Evolutionary conservation across 176 grass and related monocot genomes (phyloP), one percentile per base, ranked within the genome.

Genomic region (Aegilops bicornis): DNA sequence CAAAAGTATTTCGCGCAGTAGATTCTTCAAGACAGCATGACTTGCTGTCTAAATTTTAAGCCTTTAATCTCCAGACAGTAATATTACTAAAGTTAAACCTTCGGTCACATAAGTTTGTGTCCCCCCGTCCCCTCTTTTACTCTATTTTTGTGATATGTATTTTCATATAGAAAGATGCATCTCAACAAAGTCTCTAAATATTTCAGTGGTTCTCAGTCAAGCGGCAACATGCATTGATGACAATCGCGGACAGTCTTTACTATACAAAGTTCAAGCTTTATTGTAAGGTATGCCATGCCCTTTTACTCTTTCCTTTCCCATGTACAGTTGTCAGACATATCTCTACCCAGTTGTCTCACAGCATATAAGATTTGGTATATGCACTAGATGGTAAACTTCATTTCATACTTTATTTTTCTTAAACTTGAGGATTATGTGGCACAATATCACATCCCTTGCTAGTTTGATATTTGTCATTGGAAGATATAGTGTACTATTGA

Each of bases 151-250:
- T 61, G 2, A 27, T 74, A 63, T 25, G 60, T 83, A 42, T 19
- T 25, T 35, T 83, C 23, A 9, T 73, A 6, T 43, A 33, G 23
- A 45, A 45, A 37, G 12, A 31, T 43, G 15, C 24, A 45, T 83
- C 73, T 63, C n/a, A 83, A 72, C 5, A 60, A 24, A 59, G 29
- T 31, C 59, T 87, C 16, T 48, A 36, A 90, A 27, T 87, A 78
- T 89, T 91, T 84, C 97, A 98, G 97, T 98, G 97, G 97, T 98
- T 98, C 88, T 92, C 97, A 59, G 87, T 98, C 72, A 98, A 94
- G 87, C 92, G 97, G 23, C 92, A 95, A 84, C 97, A 98, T 88
- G 97, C 97, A 31, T 85, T 98, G 84, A 61, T 98, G 88, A 96
- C 95, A 85, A 84, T 98, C 13, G 92, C 90, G 5, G 97, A 98